Evolutionary conservation across 805 yeast species (phyloP).

Genomic region (Teunomyces kruisii): DNA sequence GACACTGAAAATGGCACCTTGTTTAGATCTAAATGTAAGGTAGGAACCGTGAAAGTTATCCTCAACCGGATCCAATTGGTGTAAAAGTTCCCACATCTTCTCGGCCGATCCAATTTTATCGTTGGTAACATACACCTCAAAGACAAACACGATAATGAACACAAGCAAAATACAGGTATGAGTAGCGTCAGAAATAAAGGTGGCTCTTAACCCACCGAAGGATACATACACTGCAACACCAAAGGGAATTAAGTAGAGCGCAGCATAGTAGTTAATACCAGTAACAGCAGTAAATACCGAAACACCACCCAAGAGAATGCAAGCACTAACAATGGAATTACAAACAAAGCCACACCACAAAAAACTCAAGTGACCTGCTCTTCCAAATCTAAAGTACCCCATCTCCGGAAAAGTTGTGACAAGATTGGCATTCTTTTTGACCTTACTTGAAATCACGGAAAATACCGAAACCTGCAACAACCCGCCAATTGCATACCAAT

Average conservation of each 20-base stretch:
- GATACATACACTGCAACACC: conserved; percentile 24
- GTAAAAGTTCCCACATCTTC: conserved; percentile 23
- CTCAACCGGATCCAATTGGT: conserved; percentile 13
- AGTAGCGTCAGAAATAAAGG: conserved; percentile 26
- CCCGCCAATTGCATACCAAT: conserved; percentile 26
- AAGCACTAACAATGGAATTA: conserved; percentile 20
- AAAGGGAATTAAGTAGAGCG: conserved; percentile 22
- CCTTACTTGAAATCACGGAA: conserved; percentile 31
- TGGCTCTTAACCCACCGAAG: conserved; percentile 26
- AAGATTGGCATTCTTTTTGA: conserved; percentile 30
- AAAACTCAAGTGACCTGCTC: conserved; percentile 24
- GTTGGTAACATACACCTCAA: conserved; percentile 17
- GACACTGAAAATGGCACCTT: conserved; percentile 21
- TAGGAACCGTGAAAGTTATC: conserved; percentile 17
- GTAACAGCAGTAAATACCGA: conserved; percentile 14
- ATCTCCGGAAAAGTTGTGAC: conserved; percentile 31
- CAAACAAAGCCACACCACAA: conserved; percentile 23
- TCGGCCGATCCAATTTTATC: conserved; percentile 23
- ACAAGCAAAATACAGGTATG: conserved; percentile 23
- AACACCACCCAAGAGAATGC: conserved; percentile 21
- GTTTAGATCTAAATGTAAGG: conserved; percentile 16
- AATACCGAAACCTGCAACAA: conserved; percentile 32
- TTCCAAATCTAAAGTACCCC: conserved; percentile 28
- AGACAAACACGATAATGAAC: conserved; percentile 18
- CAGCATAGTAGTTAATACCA: conserved; percentile 14